phyloP scores from a whole-genome alignment of 192 early-diverging fungal genomes.

The Backusella sp. region DNA sequence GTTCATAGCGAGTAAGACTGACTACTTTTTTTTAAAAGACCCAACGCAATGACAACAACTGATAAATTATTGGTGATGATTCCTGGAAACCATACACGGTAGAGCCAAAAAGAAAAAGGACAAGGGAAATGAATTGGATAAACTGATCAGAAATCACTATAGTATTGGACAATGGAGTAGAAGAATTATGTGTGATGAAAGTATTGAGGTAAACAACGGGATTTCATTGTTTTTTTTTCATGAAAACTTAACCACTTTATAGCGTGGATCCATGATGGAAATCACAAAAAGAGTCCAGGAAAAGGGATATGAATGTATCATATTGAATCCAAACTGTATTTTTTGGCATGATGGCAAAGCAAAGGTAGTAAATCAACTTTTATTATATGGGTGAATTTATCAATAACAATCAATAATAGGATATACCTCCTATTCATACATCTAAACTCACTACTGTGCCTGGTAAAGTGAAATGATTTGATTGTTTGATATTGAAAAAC shows the following conservation, averaged over 20 bases:
- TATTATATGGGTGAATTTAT: background rate
- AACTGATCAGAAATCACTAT: background rate
- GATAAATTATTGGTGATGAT: constrained; percentile 33
- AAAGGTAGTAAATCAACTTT: background rate
- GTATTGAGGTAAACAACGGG: constrained; percentile 17
- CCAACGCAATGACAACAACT: constrained; percentile 33
- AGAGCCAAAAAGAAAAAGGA: background rate
- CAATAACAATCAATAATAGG: background rate
- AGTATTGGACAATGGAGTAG: constrained; percentile 35
- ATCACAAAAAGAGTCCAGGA: constrained; percentile 8
- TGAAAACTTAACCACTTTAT: background rate
- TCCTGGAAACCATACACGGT: constrained; percentile 30
- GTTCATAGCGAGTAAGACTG: background rate
- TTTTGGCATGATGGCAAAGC: constrained; percentile 26
- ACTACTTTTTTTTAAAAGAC: constrained; percentile 5
- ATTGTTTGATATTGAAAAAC: background rate
- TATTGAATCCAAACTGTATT: constrained; percentile 35
- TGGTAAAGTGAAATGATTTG: background rate
- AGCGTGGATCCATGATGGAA: constrained; percentile 31
- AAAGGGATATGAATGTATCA: constrained; percentile 32
- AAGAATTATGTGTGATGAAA: constrained; percentile 37
- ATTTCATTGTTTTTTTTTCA: background rate
- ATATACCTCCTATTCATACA: background rate
- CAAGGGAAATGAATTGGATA: background rate
- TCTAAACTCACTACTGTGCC: background rate